Conservation (phyloP, 1,284 basidiomycete species). For the Puccinia novopanici region DNA sequence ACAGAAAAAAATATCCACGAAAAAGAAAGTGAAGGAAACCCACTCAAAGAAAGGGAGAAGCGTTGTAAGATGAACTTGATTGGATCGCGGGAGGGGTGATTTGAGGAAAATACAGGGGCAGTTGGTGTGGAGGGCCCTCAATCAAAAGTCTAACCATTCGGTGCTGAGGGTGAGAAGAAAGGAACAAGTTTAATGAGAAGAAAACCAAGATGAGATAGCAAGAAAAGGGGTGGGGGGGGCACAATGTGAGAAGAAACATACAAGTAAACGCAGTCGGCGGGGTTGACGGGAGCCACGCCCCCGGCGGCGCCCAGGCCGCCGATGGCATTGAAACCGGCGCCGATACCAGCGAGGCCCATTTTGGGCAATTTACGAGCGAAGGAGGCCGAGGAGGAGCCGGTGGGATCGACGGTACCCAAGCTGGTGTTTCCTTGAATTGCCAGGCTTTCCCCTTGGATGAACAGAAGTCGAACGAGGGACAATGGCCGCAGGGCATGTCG, state of each 20-base stretch:
- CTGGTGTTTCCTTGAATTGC: conserved; percentile 44
- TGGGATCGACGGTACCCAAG: background rate
- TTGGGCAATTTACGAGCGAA: conserved; percentile 44
- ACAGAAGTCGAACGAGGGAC: conserved; percentile 51
- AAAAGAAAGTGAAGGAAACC: no score
- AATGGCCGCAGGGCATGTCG: conserved; percentile 51
- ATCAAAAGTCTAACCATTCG: conserved; percentile 33
- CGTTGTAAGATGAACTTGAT: no score
- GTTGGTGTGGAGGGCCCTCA: no score
- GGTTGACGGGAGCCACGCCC: conserved; percentile 50
- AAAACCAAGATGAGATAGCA: no score
- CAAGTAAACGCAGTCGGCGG: conserved; percentile 51
- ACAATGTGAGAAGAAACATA: conserved; percentile 5
- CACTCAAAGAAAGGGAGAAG: no score
- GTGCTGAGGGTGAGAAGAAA: conserved; percentile 3
- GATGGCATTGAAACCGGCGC: conserved; percentile 47
- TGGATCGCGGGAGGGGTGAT: no score
- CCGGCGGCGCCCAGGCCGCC: conserved; percentile 46
- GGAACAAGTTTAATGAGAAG: background rate
- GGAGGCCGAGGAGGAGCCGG: background rate
- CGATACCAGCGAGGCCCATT: conserved; percentile 49
- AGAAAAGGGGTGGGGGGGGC: background rate
- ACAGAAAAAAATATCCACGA: no score
- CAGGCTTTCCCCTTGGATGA: conserved; percentile 50
- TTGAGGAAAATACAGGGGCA: no score